These are phyloP conservation scores for Onygena corvina DNA, from an alignment of 2,329 filamentous ascomycete genomes.

Conservation along the genomic window DNA sequence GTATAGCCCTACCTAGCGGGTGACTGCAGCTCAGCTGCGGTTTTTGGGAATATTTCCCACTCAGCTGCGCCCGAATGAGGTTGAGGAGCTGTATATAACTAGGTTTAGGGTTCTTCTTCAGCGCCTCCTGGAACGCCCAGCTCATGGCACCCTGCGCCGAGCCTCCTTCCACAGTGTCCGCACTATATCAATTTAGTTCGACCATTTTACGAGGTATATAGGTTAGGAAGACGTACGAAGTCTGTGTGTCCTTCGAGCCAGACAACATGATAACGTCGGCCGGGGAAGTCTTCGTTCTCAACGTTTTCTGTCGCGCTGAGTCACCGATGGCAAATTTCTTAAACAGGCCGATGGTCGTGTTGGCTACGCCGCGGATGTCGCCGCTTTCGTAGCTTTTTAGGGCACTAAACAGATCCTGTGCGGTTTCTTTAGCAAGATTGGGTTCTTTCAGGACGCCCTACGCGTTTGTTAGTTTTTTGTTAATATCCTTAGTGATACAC, in stretches of 20 bases:
- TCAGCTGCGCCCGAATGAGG: conserved; percentile 1
- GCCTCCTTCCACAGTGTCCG: conserved; percentile 5
- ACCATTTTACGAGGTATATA: not conserved
- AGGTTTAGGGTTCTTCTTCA: conserved; percentile 1
- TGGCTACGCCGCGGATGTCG: conserved; percentile 5
- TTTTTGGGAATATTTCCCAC: conserved; percentile 6
- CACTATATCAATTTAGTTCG: not conserved
- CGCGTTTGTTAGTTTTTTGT: not conserved
- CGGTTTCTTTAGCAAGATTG: conserved; percentile 8
- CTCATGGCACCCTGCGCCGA: conserved; percentile 5
- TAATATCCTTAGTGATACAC: no score
- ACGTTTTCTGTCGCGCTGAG: conserved; percentile 1
- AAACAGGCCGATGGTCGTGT: conserved; percentile 8
- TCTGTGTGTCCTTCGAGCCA: conserved; percentile 9
- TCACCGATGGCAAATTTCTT: conserved; percentile 7
- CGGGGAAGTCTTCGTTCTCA: conserved; percentile 2
- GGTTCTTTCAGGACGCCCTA: conserved; percentile 7
- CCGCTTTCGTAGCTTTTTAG: conserved; percentile 4
- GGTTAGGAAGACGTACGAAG: conserved; percentile 1
- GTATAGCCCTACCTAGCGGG: not conserved
- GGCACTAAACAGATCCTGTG: conserved; percentile 5
- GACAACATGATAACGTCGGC: conserved; percentile 9
- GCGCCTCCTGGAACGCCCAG: conserved; percentile 4
- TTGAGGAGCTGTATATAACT: conserved; percentile 9
- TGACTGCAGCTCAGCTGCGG: conserved; percentile 9